Base-by-base conservation (phyloP, 2,329 filamentous ascomycete species). In the Coniochaeta ligniaria region DNA sequence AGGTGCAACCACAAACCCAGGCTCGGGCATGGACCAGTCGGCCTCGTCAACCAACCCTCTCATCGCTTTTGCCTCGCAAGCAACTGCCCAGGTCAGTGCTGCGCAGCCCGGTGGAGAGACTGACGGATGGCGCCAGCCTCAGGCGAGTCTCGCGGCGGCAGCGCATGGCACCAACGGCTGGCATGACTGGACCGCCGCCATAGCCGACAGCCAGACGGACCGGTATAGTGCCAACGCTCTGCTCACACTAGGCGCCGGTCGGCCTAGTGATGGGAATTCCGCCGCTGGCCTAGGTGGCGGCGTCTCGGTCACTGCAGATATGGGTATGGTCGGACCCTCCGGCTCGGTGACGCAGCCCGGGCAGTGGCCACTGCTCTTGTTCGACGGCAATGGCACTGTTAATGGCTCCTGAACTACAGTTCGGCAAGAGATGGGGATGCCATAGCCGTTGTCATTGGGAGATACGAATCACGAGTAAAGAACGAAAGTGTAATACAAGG, bases 161-260 rank as follows among this genome's bases (percentile, higher is more conserved):
- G 38, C 68, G 43, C 62, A 62, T 55, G 64, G 71, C 3, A 74
- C 73, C 8, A 83, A 78, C 62, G 74, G 79, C 0, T 84, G 81
- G 81, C 76, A 81, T 17, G 78, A 83, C 69, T 84, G 82, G 82
- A 79, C 80, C 9, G 74, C 76, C 0, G 79, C 80, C 59, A 78
- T 84, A 31, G 75, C 77, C 36, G 77, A 81, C 63, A 78, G 70
- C 36, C 78, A 80, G 61, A 57, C 56, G 36, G 78, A 81, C 52
- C 74, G 78, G 26, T 82, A 78, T 68, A 78, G 77, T 62, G 80
- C 80, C 31, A 78, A 74, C 54, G 76, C 80, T 16, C 70, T 83
- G 14, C 70, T 83, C 63, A 79, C 76, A 1, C 71, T 83, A 3
- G 79, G 78, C 2, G 71, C 70, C 20, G 71, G 41, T n/a, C 63